Base-by-base conservation (phyloP, 192 early-diverging fungal species). In the Podila epicladia region DNA sequence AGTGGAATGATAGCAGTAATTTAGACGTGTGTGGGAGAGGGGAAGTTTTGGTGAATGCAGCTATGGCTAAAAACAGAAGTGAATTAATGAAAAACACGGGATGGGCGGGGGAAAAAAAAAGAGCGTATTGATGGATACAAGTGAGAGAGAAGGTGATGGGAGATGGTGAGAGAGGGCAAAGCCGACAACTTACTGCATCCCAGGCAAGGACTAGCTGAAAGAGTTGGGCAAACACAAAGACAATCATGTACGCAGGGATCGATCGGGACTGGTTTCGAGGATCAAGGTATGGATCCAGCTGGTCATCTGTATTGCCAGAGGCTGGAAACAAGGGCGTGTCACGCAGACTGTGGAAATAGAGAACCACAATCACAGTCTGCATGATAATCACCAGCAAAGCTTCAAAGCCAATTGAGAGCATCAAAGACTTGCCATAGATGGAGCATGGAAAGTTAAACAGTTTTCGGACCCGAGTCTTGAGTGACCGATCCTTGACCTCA, bases 211-310 rank as follows among this genome's bases (percentile, higher is more conserved):
- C 71, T 17, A 92, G 85, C 61, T 90, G 87, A 62, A 92, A 94
- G 17, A 94, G 66, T 74, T 91, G 91, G 4, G 92, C 88, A 50
- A 92, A 80, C 59, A 90, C 88, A 71, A 94, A 94, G 51, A 94
- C 88, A 50, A 92, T 89, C 48, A 93, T 74, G 69, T 94, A 94
- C 26, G 91, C 89, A 12, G 92, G 92, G 29, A 93, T 89, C 5
- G 77, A 67, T 28, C 77, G 59, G 67, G 77, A 80, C 22, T 48
- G 37, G 50, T 80, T 80, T 19, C n/a, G 19, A 3, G 32, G 17
- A 48, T 80, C 77, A 8, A 80, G 67, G 32, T 80, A 69, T 1
- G 77, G 77, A 7, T 35, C 41, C 20, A 28, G n/a, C 5, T 20
- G 15, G 4, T 66, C 62, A 0, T 11, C 9, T 24, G 22, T 9